Evolutionary conservation across 2,329 filamentous ascomycete genomes (phyloP).

Genomic region (Penicillium sp.): DNA sequence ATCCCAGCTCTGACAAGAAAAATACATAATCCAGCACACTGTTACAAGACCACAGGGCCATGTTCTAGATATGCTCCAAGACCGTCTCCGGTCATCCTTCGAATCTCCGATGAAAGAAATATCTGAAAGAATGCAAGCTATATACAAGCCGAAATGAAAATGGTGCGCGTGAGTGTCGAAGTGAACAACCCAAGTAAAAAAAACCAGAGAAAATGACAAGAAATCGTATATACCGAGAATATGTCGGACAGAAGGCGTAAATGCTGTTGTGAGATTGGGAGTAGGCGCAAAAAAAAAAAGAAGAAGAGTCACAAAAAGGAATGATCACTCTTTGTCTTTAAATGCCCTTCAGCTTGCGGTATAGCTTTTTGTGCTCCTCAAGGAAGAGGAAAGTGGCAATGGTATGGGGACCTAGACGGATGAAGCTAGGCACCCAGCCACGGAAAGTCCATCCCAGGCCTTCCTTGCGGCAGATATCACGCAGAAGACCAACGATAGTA

Average conservation of each 20-base stretch:
- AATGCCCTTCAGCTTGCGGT: slow-evolving; percentile 46
- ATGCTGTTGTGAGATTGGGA: slow-evolving; percentile 5
- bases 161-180: slow-evolving; percentile 10
- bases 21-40: slow-evolving; percentile 14
- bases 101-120: slow-evolving; percentile 5
- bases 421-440: slow-evolving; percentile 67
- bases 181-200: slow-evolving; percentile 19
- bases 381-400: slow-evolving; percentile 66
- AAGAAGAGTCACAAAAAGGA: slow-evolving; percentile 5
- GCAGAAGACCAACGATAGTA: slow-evolving; percentile 50
- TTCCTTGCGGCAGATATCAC: slow-evolving; percentile 56
- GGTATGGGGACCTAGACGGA: slow-evolving; percentile 64
- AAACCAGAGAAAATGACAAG: slow-evolving; percentile 8
- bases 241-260: slow-evolving; percentile 12
- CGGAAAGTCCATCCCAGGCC: slow-evolving; percentile 65
- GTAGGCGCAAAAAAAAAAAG: neutral
- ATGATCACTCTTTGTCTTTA: slow-evolving; percentile 37
- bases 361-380: slow-evolving; percentile 67
- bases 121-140: slow-evolving; percentile 24
- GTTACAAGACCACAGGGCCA: slow-evolving; percentile 8
- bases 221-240: slow-evolving; percentile 17
- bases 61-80: neutral
- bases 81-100: neutral
- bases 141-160: slow-evolving; percentile 21
- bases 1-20: slow-evolving; percentile 8